These are phyloP conservation scores for Globisporangium paroecandrum DNA, from an alignment of 352 stramenopile genomes.

Conservation along the genomic window DNA sequence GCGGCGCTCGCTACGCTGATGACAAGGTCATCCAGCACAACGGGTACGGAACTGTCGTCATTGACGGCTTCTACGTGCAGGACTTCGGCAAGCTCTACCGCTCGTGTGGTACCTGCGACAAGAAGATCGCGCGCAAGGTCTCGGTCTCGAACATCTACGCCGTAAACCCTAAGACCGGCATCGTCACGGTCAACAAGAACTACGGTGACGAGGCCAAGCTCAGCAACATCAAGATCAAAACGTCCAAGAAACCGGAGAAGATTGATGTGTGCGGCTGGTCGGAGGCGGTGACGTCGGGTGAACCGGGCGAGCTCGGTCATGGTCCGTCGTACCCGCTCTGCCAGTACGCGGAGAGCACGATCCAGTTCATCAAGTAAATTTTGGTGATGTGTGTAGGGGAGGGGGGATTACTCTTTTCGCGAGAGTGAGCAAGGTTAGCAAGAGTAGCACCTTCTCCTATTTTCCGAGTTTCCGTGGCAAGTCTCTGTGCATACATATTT, in stretches of 20 bases:
- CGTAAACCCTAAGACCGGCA: constrained; percentile 17
- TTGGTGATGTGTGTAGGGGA: too few relatives aligned
- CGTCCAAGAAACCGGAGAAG: constrained; percentile 1
- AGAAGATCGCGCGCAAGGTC: too few relatives aligned
- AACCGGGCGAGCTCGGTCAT: background rate
- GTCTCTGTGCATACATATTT: too few relatives aligned
- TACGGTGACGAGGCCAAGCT: constrained; percentile 21
- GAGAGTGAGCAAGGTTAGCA: too few relatives aligned
- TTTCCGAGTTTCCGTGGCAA: too few relatives aligned
- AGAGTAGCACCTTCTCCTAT: too few relatives aligned
- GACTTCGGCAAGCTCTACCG: constrained; percentile 30
- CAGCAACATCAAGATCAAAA: constrained; percentile 23
- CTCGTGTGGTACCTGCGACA: too few relatives aligned
- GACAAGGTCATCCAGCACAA: constrained; percentile 38
- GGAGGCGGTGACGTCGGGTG: background rate
- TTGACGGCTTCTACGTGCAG: constrained; percentile 29
- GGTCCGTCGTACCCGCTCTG: too few relatives aligned
- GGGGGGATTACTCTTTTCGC: too few relatives aligned
- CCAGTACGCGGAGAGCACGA: too few relatives aligned
- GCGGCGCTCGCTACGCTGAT: constrained; percentile 25
- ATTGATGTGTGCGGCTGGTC: background rate
- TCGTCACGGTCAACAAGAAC: constrained; percentile 32
- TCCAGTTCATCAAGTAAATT: too few relatives aligned
- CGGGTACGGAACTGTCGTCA: constrained; percentile 19
- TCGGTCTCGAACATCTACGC: constrained; percentile 13